These are phyloP conservation scores for Kregervanrija fluxuum DNA, from an alignment of 805 yeast genomes.

Conservation along the genomic window DNA sequence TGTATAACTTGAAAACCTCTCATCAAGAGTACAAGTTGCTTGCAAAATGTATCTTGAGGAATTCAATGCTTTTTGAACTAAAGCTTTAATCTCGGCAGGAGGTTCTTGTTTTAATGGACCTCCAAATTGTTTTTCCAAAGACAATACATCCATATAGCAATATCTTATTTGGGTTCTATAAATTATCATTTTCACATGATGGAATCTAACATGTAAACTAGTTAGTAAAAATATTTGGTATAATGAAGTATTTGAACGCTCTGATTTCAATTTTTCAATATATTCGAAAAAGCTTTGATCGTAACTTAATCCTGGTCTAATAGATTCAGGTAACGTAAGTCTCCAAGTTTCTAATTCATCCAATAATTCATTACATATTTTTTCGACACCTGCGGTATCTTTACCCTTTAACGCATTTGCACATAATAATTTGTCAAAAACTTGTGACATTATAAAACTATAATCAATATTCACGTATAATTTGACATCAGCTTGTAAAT, in stretches of 20 bases:
- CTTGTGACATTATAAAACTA: slow-evolving; percentile 19
- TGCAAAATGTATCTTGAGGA: slow-evolving; percentile 23
- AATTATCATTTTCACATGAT: slow-evolving; percentile 22
- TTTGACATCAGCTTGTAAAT: slow-evolving; percentile 6
- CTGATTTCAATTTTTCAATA: slow-evolving; percentile 4
- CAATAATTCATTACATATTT: slow-evolving; percentile 11
- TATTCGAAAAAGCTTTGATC: slow-evolving; percentile 6
- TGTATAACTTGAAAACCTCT: slow-evolving; percentile 9
- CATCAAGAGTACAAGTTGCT: slow-evolving; percentile 13
- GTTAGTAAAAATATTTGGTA: slow-evolving; percentile 9
- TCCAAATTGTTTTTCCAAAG: neutral
- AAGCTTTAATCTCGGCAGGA: neutral
- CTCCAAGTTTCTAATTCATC: slow-evolving; percentile 25
- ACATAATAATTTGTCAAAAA: slow-evolving; percentile 22
- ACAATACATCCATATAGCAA: slow-evolving; percentile 1
- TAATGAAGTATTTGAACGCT: slow-evolving; percentile 1
- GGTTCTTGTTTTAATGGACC: neutral
- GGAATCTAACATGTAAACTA: slow-evolving; percentile 20
- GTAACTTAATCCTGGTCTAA: slow-evolving; percentile 16
- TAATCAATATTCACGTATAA: slow-evolving; percentile 16
- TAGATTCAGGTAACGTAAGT: slow-evolving; percentile 17
- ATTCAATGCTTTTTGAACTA: slow-evolving; percentile 13
- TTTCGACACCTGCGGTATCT: slow-evolving; percentile 11
- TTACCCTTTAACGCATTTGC: slow-evolving; percentile 21
- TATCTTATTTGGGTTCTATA: slow-evolving; percentile 13